phyloP scores from a whole-genome alignment of 345 rosid genomes.

The Trapa bicornis region DNA sequence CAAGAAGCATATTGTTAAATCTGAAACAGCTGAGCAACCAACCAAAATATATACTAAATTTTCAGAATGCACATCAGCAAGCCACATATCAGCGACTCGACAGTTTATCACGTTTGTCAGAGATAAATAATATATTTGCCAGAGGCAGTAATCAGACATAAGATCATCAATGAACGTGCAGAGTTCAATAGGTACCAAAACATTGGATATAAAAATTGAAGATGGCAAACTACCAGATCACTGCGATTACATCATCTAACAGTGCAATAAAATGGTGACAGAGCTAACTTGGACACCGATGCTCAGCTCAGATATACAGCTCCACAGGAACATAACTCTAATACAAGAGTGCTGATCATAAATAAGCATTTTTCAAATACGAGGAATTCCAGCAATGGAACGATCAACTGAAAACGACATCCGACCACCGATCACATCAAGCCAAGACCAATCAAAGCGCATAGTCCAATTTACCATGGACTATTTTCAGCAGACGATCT shows the following conservation, averaged over 20 bases:
- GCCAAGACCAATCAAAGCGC: background rate
- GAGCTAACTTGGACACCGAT: background rate
- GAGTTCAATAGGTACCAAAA: background rate
- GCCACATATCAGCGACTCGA: background rate
- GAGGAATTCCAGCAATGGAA: background rate
- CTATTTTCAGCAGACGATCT: constrained; percentile 6
- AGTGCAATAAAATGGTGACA: background rate
- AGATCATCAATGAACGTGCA: background rate
- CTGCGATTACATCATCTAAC: background rate
- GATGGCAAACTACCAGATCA: background rate
- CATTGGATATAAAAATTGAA: background rate
- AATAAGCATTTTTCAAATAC: background rate
- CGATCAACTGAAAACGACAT: background rate
- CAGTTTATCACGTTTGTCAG: too few relatives aligned
- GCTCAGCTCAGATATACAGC: background rate
- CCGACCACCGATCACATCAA: background rate
- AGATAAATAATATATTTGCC: too few relatives aligned
- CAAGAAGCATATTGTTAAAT: background rate
- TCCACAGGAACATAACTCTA: background rate
- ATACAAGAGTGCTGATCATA: background rate
- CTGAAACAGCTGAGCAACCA: background rate
- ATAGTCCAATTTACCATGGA: constrained; percentile 26
- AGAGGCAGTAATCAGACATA: background rate
- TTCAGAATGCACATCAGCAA: background rate
- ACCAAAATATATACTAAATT: background rate